Conservation (phyloP, 805 yeast species). For the Nakazawaea populi region DNA sequence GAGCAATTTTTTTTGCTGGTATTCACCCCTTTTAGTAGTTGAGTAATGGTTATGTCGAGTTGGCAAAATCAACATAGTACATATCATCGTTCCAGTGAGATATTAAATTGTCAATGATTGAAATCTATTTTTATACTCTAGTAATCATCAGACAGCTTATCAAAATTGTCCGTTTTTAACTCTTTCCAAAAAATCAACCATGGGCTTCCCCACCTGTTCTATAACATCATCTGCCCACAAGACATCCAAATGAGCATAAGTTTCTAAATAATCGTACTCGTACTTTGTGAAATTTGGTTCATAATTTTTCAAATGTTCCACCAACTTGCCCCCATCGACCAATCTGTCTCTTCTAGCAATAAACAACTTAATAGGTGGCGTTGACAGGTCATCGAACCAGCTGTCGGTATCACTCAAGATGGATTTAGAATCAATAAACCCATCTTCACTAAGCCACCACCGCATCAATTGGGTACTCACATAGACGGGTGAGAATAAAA, state of each 20-base stretch:
- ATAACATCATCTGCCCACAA: constrained; percentile 84
- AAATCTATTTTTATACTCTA: no score
- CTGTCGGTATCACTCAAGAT: constrained; percentile 45
- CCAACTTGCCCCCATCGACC: constrained; percentile 68
- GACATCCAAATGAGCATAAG: constrained; percentile 85
- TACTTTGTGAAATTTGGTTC: constrained; percentile 46
- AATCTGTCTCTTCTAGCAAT: constrained; percentile 70
- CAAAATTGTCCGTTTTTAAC: neutral
- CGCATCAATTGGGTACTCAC: constrained; percentile 77
- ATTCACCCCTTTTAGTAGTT: no score
- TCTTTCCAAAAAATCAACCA: constrained; percentile 26
- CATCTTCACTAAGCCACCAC: constrained; percentile 77
- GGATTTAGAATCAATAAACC: constrained; percentile 45
- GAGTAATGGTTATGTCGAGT: no score
- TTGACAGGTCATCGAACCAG: constrained; percentile 44
- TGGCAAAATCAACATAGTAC: no score
- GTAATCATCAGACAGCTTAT: no score
- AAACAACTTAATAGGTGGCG: constrained; percentile 61
- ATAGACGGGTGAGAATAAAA: constrained; percentile 80
- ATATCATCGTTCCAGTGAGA: no score
- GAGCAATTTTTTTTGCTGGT: no score
- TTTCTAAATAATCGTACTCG: constrained; percentile 39
- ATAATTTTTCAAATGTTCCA: constrained; percentile 53
- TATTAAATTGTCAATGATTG: no score
- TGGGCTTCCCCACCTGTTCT: constrained; percentile 53